phyloP scores from a whole-genome alignment of 2,329 filamentous ascomycete genomes.

The Sporothrix variecibatus region DNA sequence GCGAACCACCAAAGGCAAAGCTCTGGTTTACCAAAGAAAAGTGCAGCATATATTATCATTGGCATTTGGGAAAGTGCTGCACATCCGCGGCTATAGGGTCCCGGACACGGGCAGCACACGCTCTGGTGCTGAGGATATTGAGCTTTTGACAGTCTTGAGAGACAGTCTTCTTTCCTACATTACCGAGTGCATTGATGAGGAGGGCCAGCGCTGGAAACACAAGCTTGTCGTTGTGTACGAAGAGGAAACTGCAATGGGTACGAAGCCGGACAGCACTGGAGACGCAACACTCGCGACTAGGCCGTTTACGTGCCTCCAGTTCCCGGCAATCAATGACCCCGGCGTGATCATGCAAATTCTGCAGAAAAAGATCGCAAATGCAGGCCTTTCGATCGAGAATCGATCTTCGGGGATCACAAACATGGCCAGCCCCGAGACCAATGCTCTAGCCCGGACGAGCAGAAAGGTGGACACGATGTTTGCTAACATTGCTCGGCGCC shows the following conservation, averaged over 20 bases:
- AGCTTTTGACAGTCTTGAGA: not conserved
- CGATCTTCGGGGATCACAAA: not conserved
- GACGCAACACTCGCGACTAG: not conserved
- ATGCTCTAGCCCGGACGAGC: not conserved
- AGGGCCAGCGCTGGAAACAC: not conserved
- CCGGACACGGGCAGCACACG: not conserved
- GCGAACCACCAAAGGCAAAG: not conserved
- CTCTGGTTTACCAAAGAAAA: not conserved
- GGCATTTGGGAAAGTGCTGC: not conserved
- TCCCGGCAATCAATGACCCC: not conserved
- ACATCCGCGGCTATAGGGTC: not conserved
- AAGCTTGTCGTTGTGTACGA: conserved; percentile 5
- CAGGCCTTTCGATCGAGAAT: not conserved
- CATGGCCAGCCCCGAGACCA: not conserved
- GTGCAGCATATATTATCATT: not conserved
- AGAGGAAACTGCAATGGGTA: not conserved
- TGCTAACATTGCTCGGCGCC: not conserved
- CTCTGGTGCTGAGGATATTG: no score
- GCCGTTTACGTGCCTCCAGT: not conserved
- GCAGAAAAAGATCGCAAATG: not conserved
- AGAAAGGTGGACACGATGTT: not conserved
- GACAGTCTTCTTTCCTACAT: not conserved
- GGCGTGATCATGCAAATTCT: not conserved
- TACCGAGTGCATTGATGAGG: not conserved
- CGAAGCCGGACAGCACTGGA: not conserved